A percentile compares a stretch with the other conserved stretches of the same genome.
Conservation (phyloP, 805 yeast species). For the Yamadazyma olivae region DNA sequence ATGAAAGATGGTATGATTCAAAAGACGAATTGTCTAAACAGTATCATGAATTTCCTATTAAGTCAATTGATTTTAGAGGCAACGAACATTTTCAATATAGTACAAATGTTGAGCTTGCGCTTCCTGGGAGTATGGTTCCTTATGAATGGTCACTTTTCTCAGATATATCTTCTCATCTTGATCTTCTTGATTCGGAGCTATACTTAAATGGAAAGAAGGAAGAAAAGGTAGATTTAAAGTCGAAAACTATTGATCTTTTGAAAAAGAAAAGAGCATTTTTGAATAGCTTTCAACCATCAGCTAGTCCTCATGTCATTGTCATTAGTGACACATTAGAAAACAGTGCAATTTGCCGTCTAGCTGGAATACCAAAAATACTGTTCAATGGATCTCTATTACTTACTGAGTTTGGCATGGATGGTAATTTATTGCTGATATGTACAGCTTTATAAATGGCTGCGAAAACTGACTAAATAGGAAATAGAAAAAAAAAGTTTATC, state of each 20-base stretch:
- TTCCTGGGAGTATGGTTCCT: too few species aligned
- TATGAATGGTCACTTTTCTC: conserved; percentile 4
- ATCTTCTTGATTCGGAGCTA: conserved; percentile 2
- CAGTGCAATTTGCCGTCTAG: not conserved
- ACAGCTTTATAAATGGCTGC: too few species aligned
- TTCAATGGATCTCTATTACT: not conserved
- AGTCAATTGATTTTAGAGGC: conserved; percentile 8
- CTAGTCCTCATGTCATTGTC: conserved; percentile 6
- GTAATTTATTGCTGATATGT: conserved; percentile 6
- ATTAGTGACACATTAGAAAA: not conserved
- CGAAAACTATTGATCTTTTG: too few species aligned
- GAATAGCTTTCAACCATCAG: conserved; percentile 6
- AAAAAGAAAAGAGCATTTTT: not conserved
- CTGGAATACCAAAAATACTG: conserved; percentile 4
- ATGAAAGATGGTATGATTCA: conserved; percentile 6
- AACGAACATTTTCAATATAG: too few species aligned
- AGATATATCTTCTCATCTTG: not conserved
- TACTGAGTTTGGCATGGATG: conserved; percentile 8
- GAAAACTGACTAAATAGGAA: too few species aligned
- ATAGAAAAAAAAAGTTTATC: too few species aligned
- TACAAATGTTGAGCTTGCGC: conserved; percentile 2
- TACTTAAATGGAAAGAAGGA: too few species aligned
- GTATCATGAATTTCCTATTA: conserved; percentile 8
- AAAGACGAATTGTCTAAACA: conserved; percentile 6
- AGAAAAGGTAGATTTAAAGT: too few species aligned